A percentile compares a stretch with the other conserved stretches of the same genome.
These are phyloP conservation scores for Backusella morwellensis DNA, from an alignment of 192 early-diverging fungal genomes.

Conservation along the genomic window DNA sequence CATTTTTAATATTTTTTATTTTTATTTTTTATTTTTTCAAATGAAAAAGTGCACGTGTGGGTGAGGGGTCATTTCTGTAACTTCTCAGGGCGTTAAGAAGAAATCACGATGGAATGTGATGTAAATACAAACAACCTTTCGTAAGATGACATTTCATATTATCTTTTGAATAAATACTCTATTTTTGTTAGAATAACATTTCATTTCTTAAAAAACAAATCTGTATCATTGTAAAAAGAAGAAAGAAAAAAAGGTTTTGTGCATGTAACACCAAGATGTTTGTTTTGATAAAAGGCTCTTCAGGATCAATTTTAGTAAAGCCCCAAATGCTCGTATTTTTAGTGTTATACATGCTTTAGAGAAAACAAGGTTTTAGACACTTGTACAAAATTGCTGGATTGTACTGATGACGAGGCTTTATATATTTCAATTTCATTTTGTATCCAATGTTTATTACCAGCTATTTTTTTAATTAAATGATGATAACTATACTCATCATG, in stretches of 20 bases:
- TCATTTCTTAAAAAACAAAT: too few relatives aligned
- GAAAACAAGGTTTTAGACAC: not conserved
- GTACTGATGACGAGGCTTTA: not conserved
- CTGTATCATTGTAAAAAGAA: not conserved
- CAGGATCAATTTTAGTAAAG: too few relatives aligned
- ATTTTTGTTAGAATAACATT: too few relatives aligned
- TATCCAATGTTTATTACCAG: not conserved
- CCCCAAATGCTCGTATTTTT: not conserved
- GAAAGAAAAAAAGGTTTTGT: not conserved
- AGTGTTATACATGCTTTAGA: not conserved
- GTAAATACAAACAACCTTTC: not conserved
- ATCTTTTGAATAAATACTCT: too few relatives aligned
- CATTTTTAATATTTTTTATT: not conserved
- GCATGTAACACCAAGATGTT: not conserved
- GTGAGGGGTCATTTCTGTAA: not conserved
- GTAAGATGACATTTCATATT: not conserved
- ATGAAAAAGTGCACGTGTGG: not conserved
- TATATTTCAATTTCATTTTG: not conserved
- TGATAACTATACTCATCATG: too few relatives aligned
- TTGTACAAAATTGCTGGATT: not conserved
- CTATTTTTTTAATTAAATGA: too few relatives aligned
- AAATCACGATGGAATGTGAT: not conserved
- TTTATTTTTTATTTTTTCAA: too few relatives aligned
- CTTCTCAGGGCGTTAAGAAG: not conserved
- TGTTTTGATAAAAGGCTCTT: too few relatives aligned